These are phyloP conservation scores for Solanum infundibuliforme DNA, from an alignment of 257 asterid genomes.

Conservation along the genomic window DNA sequence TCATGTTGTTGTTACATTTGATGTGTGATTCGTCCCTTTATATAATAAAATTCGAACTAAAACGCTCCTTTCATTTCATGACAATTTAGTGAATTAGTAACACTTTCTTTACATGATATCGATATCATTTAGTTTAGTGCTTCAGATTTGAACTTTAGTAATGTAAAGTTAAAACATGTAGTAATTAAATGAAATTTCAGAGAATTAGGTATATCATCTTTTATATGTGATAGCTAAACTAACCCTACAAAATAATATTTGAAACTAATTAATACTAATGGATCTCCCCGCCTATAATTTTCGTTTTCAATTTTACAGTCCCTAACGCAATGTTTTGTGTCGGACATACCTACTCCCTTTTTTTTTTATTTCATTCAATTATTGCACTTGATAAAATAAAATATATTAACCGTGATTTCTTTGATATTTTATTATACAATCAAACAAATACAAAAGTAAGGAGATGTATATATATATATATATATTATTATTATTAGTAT, in stretches of 20 bases:
- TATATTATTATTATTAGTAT: neutral
- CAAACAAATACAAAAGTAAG: neutral
- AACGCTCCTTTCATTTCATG: neutral
- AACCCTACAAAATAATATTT: too few species aligned
- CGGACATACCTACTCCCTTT: neutral
- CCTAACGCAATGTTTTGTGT: neutral
- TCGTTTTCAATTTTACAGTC: neutral
- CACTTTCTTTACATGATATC: neutral
- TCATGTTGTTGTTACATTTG: neutral
- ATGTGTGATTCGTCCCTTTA: neutral
- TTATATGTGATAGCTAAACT: neutral
- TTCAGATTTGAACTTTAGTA: too few species aligned
- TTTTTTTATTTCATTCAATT: neutral
- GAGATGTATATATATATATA: too few species aligned
- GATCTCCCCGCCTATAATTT: neutral
- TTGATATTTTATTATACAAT: too few species aligned
- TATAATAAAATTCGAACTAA: neutral
- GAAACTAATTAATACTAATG: neutral
- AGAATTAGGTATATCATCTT: too few species aligned
- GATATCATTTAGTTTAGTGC: too few species aligned
- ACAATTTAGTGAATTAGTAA: neutral
- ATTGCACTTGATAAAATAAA: neutral
- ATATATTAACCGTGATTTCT: neutral
- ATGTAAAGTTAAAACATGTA: neutral
- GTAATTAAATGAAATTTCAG: neutral